phyloP scores from a whole-genome alignment of 2,329 filamentous ascomycete species.

The Thielaviopsis cerberus region DNA sequence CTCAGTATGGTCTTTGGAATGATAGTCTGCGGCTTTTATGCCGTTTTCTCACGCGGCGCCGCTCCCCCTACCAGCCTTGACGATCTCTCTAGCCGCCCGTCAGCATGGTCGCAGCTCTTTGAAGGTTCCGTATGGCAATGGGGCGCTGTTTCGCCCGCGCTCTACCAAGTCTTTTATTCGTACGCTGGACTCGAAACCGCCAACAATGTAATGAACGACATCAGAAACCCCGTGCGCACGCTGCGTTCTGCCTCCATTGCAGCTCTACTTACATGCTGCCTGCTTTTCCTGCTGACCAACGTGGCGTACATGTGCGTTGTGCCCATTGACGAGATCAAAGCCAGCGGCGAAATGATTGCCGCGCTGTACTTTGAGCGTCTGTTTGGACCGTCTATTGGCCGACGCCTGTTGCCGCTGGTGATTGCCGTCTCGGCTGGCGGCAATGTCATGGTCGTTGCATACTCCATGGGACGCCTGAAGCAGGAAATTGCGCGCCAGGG shows the following conservation, averaged over 20 bases:
- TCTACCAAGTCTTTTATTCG: conserved; percentile 53
- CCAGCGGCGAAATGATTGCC: conserved; percentile 47
- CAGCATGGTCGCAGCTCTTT: conserved; percentile 38
- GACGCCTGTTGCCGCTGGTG: conserved; percentile 38
- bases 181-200: conserved; percentile 48
- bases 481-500: conserved; percentile 57
- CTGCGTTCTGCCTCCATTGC: conserved; percentile 41
- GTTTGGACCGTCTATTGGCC: conserved; percentile 41
- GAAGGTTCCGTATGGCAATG: conserved; percentile 50
- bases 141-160: conserved; percentile 44
- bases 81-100: not conserved
- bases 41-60: conserved; percentile 28
- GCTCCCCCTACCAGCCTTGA: conserved; percentile 6
- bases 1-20: conserved; percentile 41
- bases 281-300: conserved; percentile 50
- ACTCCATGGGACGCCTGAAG: conserved; percentile 48
- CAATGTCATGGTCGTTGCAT: conserved; percentile 57
- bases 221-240: conserved; percentile 47
- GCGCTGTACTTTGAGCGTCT: conserved; percentile 47
- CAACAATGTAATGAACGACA: conserved; percentile 54
- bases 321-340: conserved; percentile 46
- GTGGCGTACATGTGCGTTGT: conserved; percentile 44
- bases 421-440: conserved; percentile 50
- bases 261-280: conserved; percentile 41
- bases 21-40: conserved; percentile 40